These are phyloP conservation scores for Neospora caninum DNA, from an alignment of 169 alveolate species.

Conservation along the genomic window DNA sequence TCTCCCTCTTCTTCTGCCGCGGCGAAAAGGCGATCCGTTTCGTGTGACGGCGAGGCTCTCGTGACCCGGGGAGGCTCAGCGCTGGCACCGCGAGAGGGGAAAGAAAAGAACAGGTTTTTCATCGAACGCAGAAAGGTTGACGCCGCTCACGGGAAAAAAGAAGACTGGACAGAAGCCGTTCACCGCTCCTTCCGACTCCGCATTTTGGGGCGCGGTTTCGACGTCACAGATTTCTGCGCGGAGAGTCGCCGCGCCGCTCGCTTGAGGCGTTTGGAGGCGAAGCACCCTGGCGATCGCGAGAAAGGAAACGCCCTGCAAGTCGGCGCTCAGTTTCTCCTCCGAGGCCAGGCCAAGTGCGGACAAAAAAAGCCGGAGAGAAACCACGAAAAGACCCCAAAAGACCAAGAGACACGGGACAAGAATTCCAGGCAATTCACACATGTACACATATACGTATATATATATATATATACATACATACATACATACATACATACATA, in stretches of 20 bases:
- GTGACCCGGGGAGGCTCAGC: too few species aligned
- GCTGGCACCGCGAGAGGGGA: too few species aligned
- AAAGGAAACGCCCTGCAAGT: neutral
- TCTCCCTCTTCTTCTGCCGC: neutral
- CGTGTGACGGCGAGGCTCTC: too few species aligned
- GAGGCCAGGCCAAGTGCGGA: neutral
- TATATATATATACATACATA: too few species aligned
- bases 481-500: too few species aligned
- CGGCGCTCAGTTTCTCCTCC: neutral
- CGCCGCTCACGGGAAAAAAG: neutral
- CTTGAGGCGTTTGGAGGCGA: neutral
- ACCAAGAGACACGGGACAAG: too few species aligned
- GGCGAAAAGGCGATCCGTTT: too few species aligned
- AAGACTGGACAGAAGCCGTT: neutral
- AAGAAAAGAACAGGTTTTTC: conserved; percentile 29
- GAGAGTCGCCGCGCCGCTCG: neutral
- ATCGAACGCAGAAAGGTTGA: neutral
- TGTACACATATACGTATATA: too few species aligned
- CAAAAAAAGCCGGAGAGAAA: too few species aligned
- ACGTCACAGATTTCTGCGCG: neutral
- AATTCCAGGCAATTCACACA: too few species aligned
- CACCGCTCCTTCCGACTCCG: neutral
- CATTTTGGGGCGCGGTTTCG: neutral
- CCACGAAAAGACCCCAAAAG: too few species aligned
- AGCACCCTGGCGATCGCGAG: too few species aligned